Base-by-base conservation (phyloP, 768 basidiomycete species). In the Atractiella rhizophila region DNA sequence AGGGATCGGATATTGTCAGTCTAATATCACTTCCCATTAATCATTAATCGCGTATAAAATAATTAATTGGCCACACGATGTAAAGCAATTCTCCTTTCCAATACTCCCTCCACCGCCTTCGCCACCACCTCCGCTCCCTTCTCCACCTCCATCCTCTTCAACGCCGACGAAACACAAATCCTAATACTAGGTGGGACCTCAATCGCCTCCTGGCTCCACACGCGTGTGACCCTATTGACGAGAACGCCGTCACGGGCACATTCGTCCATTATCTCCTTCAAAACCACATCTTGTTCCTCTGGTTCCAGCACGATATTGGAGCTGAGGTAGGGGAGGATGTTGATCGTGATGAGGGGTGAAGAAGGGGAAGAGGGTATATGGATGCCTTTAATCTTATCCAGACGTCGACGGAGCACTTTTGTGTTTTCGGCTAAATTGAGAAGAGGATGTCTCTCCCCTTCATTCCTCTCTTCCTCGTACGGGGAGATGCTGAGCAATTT, bases 251-350 rank as follows among this genome's bases (percentile, higher is more conserved):
- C 77, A 5, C 63, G 62, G 30, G 82, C 62, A 1, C 69, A 67
- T 53, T 91, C 80, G 45, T 94, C 88, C 12, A 94, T 83, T 11
- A 96, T 71, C 39, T 88, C 82, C 60, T 96, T 86, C 49, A 98
- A 56, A 20, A 82, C 42, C 29, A 64, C 62, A 54, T 96, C 86
- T 57, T 96, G 86, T 23, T 50, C 56, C 28, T 60, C 57, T 29
- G 40, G 56, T 47, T 19, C 27, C 13, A 0, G 67, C 64, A 2
- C 59, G 49, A 0, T 69, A 68, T 51, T 73, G 54, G 60, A 44
- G 55, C 50, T 35, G n/a, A n/a, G n/a, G n/a, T n/a, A n/a, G 11
- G 48, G 39, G 23, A 68, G 67, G 46, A 81, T 58, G 52, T 69
- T 64, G 50, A 96, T 69, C 56, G 94, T 86, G 51, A 96, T 77